Conservation (phyloP, 2,329 filamentous ascomycete genomes). For the Penicillium aurantiogriseum region DNA sequence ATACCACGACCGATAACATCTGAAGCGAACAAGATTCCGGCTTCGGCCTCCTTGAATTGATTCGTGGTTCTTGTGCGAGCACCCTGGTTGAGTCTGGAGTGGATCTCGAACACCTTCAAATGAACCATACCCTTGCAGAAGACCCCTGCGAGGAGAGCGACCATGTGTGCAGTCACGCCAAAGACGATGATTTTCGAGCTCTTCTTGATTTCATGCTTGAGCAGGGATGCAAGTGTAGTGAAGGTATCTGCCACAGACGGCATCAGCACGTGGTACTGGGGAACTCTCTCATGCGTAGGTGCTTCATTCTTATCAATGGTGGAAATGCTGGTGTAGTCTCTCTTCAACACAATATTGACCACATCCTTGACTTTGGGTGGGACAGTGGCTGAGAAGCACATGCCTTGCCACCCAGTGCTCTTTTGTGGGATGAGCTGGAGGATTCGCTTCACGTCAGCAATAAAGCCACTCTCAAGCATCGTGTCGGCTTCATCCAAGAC, state of each 20-base stretch:
- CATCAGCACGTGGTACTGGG: slow-evolving; percentile 49
- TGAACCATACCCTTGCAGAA: slow-evolving; percentile 45
- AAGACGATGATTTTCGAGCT: slow-evolving; percentile 87
- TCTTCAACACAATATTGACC: slow-evolving; percentile 60
- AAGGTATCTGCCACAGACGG: slow-evolving; percentile 47
- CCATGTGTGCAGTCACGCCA: slow-evolving; percentile 70
- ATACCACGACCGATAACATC: slow-evolving; percentile 50
- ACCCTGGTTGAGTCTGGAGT: slow-evolving; percentile 70
- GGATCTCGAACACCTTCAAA: slow-evolving; percentile 60
- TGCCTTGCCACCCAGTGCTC: slow-evolving; percentile 47
- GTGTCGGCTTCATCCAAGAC: slow-evolving; percentile 47
- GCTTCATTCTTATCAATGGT: slow-evolving; percentile 75
- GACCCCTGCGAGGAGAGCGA: slow-evolving; percentile 57
- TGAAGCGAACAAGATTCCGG: slow-evolving; percentile 54
- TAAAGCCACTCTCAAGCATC: slow-evolving; percentile 43
- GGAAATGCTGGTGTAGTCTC: slow-evolving; percentile 79
- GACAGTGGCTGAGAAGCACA: slow-evolving; percentile 90
- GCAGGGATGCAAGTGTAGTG: slow-evolving; percentile 45
- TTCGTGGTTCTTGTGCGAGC: slow-evolving; percentile 62
- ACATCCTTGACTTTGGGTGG: slow-evolving; percentile 76
- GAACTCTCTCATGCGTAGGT: slow-evolving; percentile 64
- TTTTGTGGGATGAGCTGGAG: slow-evolving; percentile 53
- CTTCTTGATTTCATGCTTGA: slow-evolving; percentile 42
- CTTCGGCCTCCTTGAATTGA: slow-evolving; percentile 33
- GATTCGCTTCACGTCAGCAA: slow-evolving; percentile 53